Percentiles rank a stretch among this genome's conserved stretches.
These are phyloP conservation scores for Heritiera fomes DNA, from an alignment of 345 rosid species.

Conservation along the genomic window DNA sequence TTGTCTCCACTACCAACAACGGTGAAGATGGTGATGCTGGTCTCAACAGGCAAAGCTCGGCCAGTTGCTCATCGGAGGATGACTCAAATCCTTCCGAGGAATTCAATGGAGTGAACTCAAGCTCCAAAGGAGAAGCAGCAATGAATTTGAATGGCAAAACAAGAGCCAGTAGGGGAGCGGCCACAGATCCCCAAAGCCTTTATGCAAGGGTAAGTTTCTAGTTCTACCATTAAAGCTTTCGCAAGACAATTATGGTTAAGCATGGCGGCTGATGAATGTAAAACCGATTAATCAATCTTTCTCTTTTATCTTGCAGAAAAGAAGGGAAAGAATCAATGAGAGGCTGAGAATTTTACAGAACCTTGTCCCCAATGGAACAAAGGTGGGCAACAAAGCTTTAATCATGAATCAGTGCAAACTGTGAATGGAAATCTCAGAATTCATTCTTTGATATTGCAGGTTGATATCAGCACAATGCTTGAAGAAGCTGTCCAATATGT, in stretches of 20 bases:
- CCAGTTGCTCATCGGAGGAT: constrained; percentile 58
- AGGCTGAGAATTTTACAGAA: constrained; percentile 72
- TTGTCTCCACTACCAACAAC: constrained; percentile 27
- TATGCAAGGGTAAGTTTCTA: constrained; percentile 64
- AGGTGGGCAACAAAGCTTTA: constrained; percentile 33
- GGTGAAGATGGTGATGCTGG: constrained; percentile 41
- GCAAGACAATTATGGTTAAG: neutral
- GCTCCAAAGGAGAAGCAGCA: constrained; percentile 39
- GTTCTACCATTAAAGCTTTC: neutral
- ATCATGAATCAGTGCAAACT: neutral
- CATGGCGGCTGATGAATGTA: neutral
- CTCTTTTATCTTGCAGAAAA: constrained; percentile 50
- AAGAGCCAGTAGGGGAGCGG: constrained; percentile 75
- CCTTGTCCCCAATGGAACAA: constrained; percentile 90
- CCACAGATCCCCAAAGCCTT: constrained; percentile 82
- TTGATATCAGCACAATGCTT: constrained; percentile 92
- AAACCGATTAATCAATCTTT: neutral
- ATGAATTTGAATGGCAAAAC: constrained; percentile 62
- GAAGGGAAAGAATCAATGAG: constrained; percentile 88
- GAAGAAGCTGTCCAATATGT: constrained; percentile 93
- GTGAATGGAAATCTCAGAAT: constrained; percentile 1
- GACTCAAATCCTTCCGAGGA: constrained; percentile 48
- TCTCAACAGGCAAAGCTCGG: constrained; percentile 33
- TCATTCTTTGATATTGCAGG: constrained; percentile 39
- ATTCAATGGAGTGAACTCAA: constrained; percentile 41